A percentile compares a stretch with the other conserved stretches of the same genome.
Evolutionary conservation across 164 flowering plant genomes (phyloP).

Genomic region (Euptelea pleiosperma): DNA sequence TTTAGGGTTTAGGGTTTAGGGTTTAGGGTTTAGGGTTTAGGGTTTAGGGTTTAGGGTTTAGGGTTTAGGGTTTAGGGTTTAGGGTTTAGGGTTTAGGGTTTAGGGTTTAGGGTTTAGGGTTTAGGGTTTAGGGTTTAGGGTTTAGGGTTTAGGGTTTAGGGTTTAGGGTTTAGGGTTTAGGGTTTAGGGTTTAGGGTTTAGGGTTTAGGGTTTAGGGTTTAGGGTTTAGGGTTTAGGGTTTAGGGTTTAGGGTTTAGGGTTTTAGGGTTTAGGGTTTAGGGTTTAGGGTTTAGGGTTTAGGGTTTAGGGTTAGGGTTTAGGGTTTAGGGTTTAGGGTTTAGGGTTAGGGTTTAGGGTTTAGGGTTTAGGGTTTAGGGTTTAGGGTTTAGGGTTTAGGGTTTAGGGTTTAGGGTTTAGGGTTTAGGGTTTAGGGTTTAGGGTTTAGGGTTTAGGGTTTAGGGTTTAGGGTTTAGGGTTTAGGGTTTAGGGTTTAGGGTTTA

Average conservation of each 20-base stretch:
- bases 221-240: slow-evolving; percentile 7
- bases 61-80: slow-evolving; percentile 27
- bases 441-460: slow-evolving; percentile 6
- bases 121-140: slow-evolving; percentile 23
- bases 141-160: slow-evolving; percentile 17
- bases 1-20: slow-evolving; percentile 26
- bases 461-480: slow-evolving; percentile 15
- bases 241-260: slow-evolving; percentile 10
- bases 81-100: slow-evolving; percentile 23
- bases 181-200: slow-evolving; percentile 9
- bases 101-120: slow-evolving; percentile 24
- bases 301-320: slow-evolving; percentile 4
- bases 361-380: slow-evolving; percentile 18
- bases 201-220: slow-evolving; percentile 8
- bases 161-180: slow-evolving; percentile 15
- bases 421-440: slow-evolving; percentile 14
- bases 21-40: slow-evolving; percentile 28
- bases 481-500: slow-evolving; percentile 6
- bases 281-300: slow-evolving; percentile 17
- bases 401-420: slow-evolving; percentile 7
- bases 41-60: slow-evolving; percentile 23
- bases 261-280: slow-evolving; percentile 18
- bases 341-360: slow-evolving; percentile 11
- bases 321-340: slow-evolving; percentile 3
- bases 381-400: slow-evolving; percentile 17